Evolutionary conservation across 2,329 filamentous ascomycete genomes (phyloP).

Genomic region (Chalara sp.): DNA sequence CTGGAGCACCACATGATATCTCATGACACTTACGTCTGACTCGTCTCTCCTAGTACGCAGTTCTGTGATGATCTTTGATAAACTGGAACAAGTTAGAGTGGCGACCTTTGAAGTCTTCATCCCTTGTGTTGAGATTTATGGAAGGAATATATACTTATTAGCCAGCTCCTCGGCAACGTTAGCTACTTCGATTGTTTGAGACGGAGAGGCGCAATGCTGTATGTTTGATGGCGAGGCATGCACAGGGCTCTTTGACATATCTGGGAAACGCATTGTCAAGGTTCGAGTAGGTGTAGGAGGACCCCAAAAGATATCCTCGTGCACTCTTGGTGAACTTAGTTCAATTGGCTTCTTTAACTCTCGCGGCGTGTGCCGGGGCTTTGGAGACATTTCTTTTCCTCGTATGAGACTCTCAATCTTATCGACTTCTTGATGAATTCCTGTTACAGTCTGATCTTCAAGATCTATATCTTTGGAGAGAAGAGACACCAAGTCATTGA

Average conservation of each 20-base stretch:
- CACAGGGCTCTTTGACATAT: neutral
- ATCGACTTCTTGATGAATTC: constrained; percentile 30
- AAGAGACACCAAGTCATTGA: constrained; percentile 27
- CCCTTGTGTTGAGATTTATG: neutral
- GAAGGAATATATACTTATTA: neutral
- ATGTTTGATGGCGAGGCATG: neutral
- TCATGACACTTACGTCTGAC: constrained; percentile 39
- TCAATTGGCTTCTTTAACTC: constrained; percentile 2
- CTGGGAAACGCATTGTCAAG: constrained; percentile 14
- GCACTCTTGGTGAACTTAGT: neutral
- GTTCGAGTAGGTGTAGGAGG: constrained; percentile 17
- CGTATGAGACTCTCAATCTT: constrained; percentile 28
- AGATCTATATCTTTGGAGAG: constrained; percentile 20
- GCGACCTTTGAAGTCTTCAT: neutral
- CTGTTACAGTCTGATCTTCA: constrained; percentile 22
- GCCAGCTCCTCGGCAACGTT: constrained; percentile 40
- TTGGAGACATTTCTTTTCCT: constrained; percentile 8
- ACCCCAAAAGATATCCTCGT: constrained; percentile 16
- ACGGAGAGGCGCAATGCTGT: constrained; percentile 6
- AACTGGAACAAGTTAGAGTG: constrained; percentile 27
- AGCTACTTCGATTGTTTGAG: constrained; percentile 31
- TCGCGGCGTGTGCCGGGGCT: neutral
- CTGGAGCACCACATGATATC: too few species aligned
- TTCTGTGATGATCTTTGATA: constrained; percentile 42
- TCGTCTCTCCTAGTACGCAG: constrained; percentile 52